A percentile compares a stretch with the other conserved stretches of the same genome.
Conservation (phyloP, 495 filamentous ascomycete genomes). For the Trichocladium uniseriatum region DNA sequence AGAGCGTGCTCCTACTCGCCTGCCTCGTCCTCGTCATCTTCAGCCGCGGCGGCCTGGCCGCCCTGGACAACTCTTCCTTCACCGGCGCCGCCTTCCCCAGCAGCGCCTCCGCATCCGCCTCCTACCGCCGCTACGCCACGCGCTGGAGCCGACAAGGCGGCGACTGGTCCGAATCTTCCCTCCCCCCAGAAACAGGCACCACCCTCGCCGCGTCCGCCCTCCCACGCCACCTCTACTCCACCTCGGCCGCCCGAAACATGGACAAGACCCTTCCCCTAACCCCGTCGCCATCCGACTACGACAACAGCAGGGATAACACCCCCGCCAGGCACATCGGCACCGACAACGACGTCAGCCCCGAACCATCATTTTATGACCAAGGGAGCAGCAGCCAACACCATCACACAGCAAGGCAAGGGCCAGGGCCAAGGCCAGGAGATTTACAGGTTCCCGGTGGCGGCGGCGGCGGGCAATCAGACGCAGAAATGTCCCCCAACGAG, state of each 20-base stretch:
- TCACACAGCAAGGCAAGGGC: too few species aligned
- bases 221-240: constrained; percentile 5
- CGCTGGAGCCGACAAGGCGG: not conserved
- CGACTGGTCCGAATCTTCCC: not conserved
- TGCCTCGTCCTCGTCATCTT: constrained; percentile 87
- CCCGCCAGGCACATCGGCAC: constrained; percentile 3
- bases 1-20: constrained; percentile 75
- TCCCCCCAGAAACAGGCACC: constrained; percentile 5
- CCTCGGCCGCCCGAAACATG: not conserved
- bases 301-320: constrained; percentile 22
- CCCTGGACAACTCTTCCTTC: constrained; percentile 11
- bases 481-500: too few species aligned
- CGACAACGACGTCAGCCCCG: constrained; percentile 12
- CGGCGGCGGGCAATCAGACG: too few species aligned
- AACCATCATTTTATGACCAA: constrained; percentile 6
- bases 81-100: not conserved
- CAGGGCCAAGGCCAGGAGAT: too few species aligned
- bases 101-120: not conserved
- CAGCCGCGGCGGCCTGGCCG: constrained; percentile 31
- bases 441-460: too few species aligned
- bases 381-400: not conserved
- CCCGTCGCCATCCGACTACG: constrained; percentile 28
- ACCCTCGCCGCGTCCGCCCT: constrained; percentile 6
- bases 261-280: constrained; percentile 31
- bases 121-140: not conserved